Conservation (phyloP, 2,329 filamentous ascomycete genomes). For the Leptographium radiaticola region DNA sequence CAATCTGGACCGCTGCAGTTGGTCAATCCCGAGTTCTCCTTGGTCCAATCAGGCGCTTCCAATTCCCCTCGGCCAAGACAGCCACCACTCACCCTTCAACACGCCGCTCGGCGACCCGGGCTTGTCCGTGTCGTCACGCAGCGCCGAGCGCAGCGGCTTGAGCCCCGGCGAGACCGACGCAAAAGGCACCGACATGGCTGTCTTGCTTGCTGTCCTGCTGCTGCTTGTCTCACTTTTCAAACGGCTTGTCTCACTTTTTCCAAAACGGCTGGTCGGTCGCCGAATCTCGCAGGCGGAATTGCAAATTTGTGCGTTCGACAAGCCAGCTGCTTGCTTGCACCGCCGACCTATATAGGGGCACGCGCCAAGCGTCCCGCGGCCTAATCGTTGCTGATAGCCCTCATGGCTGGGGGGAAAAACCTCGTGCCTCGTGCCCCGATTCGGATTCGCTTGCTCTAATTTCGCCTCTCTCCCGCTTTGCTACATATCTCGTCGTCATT, state of each 20-base stretch:
- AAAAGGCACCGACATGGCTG: not conserved
- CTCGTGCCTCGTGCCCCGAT: not conserved
- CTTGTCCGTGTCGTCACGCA: conserved; percentile 15
- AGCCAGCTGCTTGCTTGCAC: too few relatives aligned
- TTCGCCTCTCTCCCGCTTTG: not conserved
- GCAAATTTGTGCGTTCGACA: too few relatives aligned
- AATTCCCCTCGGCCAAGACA: not conserved
- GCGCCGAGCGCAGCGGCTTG: conserved; percentile 26
- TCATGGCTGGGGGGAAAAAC: not conserved
- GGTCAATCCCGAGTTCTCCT: not conserved
- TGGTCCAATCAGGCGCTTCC: not conserved
- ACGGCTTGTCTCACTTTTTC: not conserved
- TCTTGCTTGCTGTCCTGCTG: too few relatives aligned
- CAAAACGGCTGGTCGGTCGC: too few relatives aligned
- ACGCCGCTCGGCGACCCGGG: conserved; percentile 7
- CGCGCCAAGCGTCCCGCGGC: too few relatives aligned
- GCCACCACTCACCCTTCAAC: conserved; percentile 8
- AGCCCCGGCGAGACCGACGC: conserved; percentile 7
- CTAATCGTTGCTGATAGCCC: not conserved
- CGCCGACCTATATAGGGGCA: too few relatives aligned
- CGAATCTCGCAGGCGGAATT: too few relatives aligned
- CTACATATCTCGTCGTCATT: not conserved
- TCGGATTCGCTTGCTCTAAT: not conserved
- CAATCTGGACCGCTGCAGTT: conserved; percentile 40
- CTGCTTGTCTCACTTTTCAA: not conserved